phyloP scores from a whole-genome alignment of 2,329 filamentous ascomycete genomes.

The Pyrenochaeta sp. region DNA sequence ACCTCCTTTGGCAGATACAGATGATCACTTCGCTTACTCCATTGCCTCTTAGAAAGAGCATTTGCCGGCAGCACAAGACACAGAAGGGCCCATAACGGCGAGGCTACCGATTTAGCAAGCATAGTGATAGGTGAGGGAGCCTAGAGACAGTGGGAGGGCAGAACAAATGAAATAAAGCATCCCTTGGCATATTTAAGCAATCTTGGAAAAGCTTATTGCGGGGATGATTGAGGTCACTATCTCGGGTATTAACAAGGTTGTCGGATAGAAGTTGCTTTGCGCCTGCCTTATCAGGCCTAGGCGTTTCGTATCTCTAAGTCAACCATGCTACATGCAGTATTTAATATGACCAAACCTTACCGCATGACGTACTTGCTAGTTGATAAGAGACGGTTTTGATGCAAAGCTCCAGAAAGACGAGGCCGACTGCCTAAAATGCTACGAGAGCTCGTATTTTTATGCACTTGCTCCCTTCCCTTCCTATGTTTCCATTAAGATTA shows the following conservation, averaged over 20 bases:
- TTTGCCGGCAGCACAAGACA: slow-evolving; percentile 18
- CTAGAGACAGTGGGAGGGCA: neutral
- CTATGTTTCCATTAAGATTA: too few species aligned
- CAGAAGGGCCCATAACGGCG: slow-evolving; percentile 21
- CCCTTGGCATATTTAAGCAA: slow-evolving; percentile 26
- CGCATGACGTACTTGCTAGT: neutral
- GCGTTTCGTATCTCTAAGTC: neutral
- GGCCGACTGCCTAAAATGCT: too few species aligned
- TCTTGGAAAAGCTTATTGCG: slow-evolving; percentile 21
- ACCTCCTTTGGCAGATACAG: slow-evolving; percentile 50
- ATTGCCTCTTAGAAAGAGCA: slow-evolving; percentile 30
- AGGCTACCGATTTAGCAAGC: slow-evolving; percentile 19
- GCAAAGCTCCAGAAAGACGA: too few species aligned
- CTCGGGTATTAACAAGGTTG: slow-evolving; percentile 11
- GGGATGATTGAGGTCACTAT: slow-evolving; percentile 16
- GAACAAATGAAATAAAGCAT: neutral
- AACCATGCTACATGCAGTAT: neutral
- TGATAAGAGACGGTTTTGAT: neutral
- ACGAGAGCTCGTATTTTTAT: too few species aligned
- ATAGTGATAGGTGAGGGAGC: slow-evolving; percentile 8
- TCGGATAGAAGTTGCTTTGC: slow-evolving; percentile 5
- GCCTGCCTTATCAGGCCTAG: slow-evolving; percentile 27
- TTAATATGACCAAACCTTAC: neutral
- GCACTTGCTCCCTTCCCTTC: too few species aligned
- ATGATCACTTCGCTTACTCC: slow-evolving; percentile 27